These are phyloP conservation scores for Ormosia semicastrata DNA, from an alignment of 306 rosid genomes.

Conservation along the genomic window DNA sequence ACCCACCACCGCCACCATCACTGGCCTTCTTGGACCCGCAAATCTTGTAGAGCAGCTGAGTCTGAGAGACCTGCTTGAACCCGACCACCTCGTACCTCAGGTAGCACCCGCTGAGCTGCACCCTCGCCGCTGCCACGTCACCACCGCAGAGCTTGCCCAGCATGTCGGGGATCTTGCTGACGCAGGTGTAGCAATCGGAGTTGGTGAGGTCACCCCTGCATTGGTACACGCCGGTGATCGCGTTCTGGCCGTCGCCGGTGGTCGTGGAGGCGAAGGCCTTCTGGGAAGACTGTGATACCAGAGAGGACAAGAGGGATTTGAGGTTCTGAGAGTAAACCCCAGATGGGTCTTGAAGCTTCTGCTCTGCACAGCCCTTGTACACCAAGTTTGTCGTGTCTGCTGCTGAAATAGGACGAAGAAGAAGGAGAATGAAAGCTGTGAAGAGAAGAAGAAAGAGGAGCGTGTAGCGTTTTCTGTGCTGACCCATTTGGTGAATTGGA, in stretches of 20 bases:
- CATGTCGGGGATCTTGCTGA: constrained; percentile 46
- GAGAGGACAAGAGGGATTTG: constrained; percentile 43
- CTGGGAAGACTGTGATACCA: constrained; percentile 50
- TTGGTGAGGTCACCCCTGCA: constrained; percentile 84
- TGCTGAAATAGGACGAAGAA: not conserved
- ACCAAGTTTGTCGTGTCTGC: constrained; percentile 53
- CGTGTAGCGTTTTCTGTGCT: not conserved
- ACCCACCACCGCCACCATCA: constrained; percentile 70
- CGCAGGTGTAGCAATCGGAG: constrained; percentile 61
- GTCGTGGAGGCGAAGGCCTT: constrained; percentile 58
- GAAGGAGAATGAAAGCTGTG: not conserved
- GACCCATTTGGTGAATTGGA: constrained; percentile 45
- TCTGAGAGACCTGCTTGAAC: constrained; percentile 52
- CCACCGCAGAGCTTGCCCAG: constrained; percentile 54
- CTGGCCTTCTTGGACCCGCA: constrained; percentile 53
- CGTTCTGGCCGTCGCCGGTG: constrained; percentile 47
- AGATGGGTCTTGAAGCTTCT: constrained; percentile 56
- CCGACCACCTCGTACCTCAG: constrained; percentile 70
- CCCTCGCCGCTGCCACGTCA: constrained; percentile 58
- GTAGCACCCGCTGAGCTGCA: constrained; percentile 83
- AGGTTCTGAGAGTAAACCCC: constrained; percentile 53
- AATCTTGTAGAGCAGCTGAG: constrained; percentile 57
- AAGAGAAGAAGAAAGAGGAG: constrained; percentile 17
- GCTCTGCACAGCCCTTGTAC: constrained; percentile 75
- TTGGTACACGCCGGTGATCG: constrained; percentile 64